phyloP scores from a whole-genome alignment of 164 flowering plant species.

The Chloranthus sessilifolius region DNA sequence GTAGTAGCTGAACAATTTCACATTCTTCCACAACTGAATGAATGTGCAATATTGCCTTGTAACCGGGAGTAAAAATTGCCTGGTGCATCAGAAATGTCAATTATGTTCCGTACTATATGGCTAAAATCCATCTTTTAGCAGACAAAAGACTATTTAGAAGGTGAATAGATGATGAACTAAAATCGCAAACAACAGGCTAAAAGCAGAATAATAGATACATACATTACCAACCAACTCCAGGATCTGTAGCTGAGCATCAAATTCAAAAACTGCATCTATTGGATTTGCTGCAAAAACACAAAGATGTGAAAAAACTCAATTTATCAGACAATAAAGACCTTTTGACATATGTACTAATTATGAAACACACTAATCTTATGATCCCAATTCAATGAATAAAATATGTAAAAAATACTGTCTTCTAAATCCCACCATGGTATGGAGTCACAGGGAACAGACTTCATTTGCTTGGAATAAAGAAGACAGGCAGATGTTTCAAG shows the following conservation, averaged over 20 bases:
- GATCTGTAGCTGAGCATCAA: constrained; percentile 85
- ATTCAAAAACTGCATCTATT: constrained; percentile 63
- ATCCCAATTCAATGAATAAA: too few species aligned
- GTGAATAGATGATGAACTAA: too few species aligned
- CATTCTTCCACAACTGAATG: constrained; percentile 97
- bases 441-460: too few species aligned
- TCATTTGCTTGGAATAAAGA: too few species aligned
- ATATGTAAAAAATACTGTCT: background rate
- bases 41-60: constrained; percentile 92
- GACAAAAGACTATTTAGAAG: too few species aligned
- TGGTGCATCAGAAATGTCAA: constrained; percentile 20
- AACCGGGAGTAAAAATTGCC: constrained; percentile 99
- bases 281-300: constrained; percentile 60
- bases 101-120: too few species aligned
- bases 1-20: constrained; percentile 81
- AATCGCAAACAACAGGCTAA: too few species aligned
- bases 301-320: constrained; percentile 6
- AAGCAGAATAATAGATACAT: constrained; percentile 14
- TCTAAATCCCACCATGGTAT: background rate
- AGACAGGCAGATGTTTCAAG: too few species aligned
- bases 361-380: too few species aligned
- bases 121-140: too few species aligned
- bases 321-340: too few species aligned
- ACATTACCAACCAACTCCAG: constrained; percentile 94
- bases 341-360: too few species aligned